Base-by-base conservation (phyloP, 2,329 filamentous ascomycete genomes). In the Tolypocladium guangdongense region DNA sequence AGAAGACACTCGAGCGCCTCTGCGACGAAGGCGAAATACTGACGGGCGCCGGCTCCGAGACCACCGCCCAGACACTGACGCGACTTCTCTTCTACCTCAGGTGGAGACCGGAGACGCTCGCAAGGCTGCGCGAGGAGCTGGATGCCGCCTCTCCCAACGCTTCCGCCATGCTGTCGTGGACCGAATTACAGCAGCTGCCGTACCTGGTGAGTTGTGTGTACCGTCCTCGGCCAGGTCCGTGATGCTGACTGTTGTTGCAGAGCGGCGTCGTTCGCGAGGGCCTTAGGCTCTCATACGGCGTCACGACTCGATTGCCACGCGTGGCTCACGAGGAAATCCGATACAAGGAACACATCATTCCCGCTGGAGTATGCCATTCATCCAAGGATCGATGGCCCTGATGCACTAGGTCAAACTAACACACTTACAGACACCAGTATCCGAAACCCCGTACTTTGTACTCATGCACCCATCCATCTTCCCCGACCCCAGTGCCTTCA, bases 1-100 rank as follows among this genome's bases (percentile, higher is more conserved):
- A 60, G 35, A 59, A 59, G 51, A 55, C 51, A 4, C 46, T 60
- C 4, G 38, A 57, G 53, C 51, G 56, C 7, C 53, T 61, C 8
- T 58, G 55, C 41, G 58, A 59, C 43, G 58, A 60, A 24, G 59
- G 52, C 30, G 55, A 56, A 32, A 54, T 58, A 22, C 45, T 59
- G 18, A 58, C 54, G n/a, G 57, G 60, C 16, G 61, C 60, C 8
- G 61, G 61, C 30, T 61, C 57, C 10, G 61, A 63, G 22, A 61
- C 58, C 3, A 61, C 60, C 4, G 57, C 60, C 10, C n/a, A 53
- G 27, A 49, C 47, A 0, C 20, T 53, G 14, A 41, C 52, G 20
- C 45, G 46, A 11, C 24, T 52, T 20, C 20, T 50, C 32, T 50
- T 50, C 18, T 50, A 38, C 33, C 48, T 50, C 10, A 22, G 33